A percentile compares a stretch with the other conserved stretches of the same genome.
These are phyloP conservation scores for Rhodotorula glutinis DNA, from an alignment of 1,284 basidiomycete species.

Conservation along the genomic window DNA sequence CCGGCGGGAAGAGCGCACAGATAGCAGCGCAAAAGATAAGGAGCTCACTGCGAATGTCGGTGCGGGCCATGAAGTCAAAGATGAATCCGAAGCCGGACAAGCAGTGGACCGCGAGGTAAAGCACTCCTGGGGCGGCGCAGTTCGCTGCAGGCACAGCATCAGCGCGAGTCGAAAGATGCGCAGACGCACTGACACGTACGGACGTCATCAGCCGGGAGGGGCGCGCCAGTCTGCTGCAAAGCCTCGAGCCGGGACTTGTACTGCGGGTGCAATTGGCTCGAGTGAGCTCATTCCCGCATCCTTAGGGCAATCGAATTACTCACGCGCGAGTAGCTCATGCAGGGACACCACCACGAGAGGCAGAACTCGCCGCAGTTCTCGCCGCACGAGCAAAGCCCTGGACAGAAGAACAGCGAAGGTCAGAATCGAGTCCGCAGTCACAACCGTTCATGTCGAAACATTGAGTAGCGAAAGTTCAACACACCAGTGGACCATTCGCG, in stretches of 20 bases:
- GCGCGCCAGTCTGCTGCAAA: background rate
- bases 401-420: background rate
- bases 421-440: too few species aligned
- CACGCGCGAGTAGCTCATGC: constrained; percentile 4
- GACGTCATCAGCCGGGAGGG: background rate
- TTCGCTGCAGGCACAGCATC: background rate
- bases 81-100: constrained; percentile 50
- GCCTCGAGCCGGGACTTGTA: constrained; percentile 21
- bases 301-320: background rate
- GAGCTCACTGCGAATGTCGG: constrained; percentile 45
- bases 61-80: constrained; percentile 51
- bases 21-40: background rate
- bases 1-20: too few species aligned
- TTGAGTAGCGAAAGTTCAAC: background rate
- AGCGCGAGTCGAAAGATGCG: background rate
- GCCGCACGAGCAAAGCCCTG: constrained; percentile 13
- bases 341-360: constrained; percentile 20
- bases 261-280: background rate
- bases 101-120: constrained; percentile 19
- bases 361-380: constrained; percentile 13
- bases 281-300: background rate
- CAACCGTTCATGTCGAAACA: too few species aligned
- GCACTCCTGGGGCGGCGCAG: background rate
- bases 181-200: background rate
- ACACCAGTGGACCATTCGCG: background rate